Conservation (phyloP, 192 early-diverging fungal species). For the Paraglomus brasilianum region DNA sequence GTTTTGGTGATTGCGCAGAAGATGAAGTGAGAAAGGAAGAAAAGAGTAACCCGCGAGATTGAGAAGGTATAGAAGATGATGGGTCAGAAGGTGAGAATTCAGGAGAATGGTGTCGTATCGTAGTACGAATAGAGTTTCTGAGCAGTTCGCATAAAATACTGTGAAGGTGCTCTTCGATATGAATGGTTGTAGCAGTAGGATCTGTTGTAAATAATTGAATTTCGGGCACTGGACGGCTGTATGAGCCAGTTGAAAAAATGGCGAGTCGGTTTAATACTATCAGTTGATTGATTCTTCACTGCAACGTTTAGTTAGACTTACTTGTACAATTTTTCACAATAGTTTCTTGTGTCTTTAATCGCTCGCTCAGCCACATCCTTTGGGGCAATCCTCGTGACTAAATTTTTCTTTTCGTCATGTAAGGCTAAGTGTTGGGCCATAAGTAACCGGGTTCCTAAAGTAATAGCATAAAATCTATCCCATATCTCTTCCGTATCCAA, state of each 20-base stretch:
- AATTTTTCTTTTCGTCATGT: constrained; percentile 51
- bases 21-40: neutral
- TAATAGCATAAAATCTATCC: constrained; percentile 61
- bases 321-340: constrained; percentile 29
- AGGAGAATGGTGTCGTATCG: constrained; percentile 45
- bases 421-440: constrained; percentile 61
- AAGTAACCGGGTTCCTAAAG: constrained; percentile 59
- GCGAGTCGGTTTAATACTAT: too few species aligned
- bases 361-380: constrained; percentile 51
- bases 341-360: constrained; percentile 45
- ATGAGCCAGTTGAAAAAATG: constrained; percentile 34
- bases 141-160: constrained; percentile 60
- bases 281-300: too few species aligned
- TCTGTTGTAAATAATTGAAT: constrained; percentile 47
- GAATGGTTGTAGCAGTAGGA: constrained; percentile 51
- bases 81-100: neutral
- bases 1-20: constrained; percentile 1
- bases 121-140: constrained; percentile 57
- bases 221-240: constrained; percentile 46
- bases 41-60: constrained; percentile 10
- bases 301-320: too few species aligned
- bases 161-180: constrained; percentile 58
- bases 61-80: neutral
- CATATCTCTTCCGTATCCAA: constrained; percentile 54
- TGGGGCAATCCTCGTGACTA: constrained; percentile 58